Conservation (phyloP, 164 flowering plant species). For the Berberis thunbergii region DNA sequence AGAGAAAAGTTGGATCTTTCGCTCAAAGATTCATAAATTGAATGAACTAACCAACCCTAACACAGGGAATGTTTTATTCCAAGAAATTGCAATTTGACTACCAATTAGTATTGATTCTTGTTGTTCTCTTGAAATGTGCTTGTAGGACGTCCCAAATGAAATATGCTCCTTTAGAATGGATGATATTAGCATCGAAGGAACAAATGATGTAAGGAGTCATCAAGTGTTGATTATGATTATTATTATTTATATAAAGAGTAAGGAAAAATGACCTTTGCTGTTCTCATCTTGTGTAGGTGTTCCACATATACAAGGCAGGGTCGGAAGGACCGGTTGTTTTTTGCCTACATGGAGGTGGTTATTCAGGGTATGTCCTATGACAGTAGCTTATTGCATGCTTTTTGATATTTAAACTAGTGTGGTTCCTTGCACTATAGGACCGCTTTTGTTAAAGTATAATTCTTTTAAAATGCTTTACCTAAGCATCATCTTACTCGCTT, state of each 20-base stretch:
- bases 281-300: conserved; percentile 47
- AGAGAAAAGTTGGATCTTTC: no score
- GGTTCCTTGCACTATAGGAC: no score
- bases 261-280: conserved; percentile 3
- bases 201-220: conserved; percentile 30
- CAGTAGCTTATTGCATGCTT: neutral
- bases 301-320: conserved; percentile 83
- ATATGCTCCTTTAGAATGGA: conserved; percentile 63
- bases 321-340: conserved; percentile 84
- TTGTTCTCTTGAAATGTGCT: neutral
- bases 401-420: no score
- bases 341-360: conserved; percentile 97
- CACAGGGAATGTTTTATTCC: no score
- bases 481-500: no score
- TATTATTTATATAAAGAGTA: no score
- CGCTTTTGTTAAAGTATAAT: no score
- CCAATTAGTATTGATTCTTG: neutral
- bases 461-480: no score
- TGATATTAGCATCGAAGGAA: conserved; percentile 47
- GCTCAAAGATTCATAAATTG: no score
- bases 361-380: conserved; percentile 57
- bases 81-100: no score
- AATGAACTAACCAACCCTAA: no score
- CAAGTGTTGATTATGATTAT: no score
- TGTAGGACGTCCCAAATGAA: conserved; percentile 44